Evolutionary conservation across 805 yeast genomes (phyloP).

Genomic region (Debaryomyces maramus): DNA sequence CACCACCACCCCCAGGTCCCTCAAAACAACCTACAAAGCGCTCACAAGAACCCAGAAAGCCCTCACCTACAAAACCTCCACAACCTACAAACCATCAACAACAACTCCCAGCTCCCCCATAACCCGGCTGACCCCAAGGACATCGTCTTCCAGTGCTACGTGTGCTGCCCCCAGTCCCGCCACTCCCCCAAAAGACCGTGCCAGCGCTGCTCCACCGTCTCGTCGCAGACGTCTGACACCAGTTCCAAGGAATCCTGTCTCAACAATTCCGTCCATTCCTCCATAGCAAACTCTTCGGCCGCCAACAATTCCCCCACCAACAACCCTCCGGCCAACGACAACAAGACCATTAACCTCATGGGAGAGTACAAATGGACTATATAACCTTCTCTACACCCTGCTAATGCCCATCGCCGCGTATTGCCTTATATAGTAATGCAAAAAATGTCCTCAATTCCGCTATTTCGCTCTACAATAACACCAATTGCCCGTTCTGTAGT

Average conservation of each 20-base stretch:
- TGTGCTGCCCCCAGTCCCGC: slow-evolving; percentile 14
- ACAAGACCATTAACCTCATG: slow-evolving; percentile 25
- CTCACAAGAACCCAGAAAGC: too few species aligned
- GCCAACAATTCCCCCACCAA: background rate
- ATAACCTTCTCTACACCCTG: slow-evolving; percentile 7
- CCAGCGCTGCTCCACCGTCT: slow-evolving; percentile 13
- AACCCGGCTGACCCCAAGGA: slow-evolving; percentile 6
- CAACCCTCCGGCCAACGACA: slow-evolving; percentile 3
- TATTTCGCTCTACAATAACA: too few species aligned
- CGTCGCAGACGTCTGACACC: slow-evolving; percentile 7
- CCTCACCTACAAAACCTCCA: too few species aligned
- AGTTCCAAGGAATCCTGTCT: slow-evolving; percentile 1
- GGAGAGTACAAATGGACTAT: slow-evolving; percentile 32
- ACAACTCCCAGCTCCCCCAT: background rate
- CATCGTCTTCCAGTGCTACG: slow-evolving; percentile 17
- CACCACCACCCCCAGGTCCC: too few species aligned
- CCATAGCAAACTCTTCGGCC: background rate
- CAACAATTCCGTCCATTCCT: background rate
- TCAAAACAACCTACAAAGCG: too few species aligned
- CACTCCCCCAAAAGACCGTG: slow-evolving; percentile 11
- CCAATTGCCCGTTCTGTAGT: too few species aligned
- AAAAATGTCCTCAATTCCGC: too few species aligned
- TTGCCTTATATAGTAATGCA: too few species aligned
- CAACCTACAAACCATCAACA: background rate
- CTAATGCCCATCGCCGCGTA: too few species aligned